Evolutionary conservation across 73 alveolate species (phyloP), one percentile per base, ranked within the genome.

Genomic region (Halteria grandinella): DNA sequence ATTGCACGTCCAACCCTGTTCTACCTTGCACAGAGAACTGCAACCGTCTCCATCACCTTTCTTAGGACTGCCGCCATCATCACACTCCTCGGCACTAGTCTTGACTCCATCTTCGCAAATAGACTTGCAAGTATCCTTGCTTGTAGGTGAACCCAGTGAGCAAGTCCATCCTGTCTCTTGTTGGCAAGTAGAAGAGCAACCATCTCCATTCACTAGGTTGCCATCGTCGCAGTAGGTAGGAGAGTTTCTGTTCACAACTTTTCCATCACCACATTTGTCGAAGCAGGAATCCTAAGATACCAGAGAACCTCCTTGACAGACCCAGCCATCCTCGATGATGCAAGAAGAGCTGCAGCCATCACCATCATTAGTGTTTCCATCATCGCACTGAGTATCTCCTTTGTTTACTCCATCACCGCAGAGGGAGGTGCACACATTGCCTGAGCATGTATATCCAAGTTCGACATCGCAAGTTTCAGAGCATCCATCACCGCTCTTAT

Each of bases 171-270:
- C n/a, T n/a, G n/a, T n/a, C n/a, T n/a, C n/a, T n/a, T n/a, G n/a
- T n/a, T n/a, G n/a, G n/a, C n/a, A n/a, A n/a, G n/a, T n/a, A n/a
- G n/a, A n/a, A n/a, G n/a, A n/a, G n/a, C n/a, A n/a, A n/a, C n/a
- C n/a, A n/a, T 73, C 86, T 15, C 77, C 66, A 55, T 18, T 23
- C 15, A 14, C 31, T 7, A 53, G 1, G 55, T 73, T 55, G 15
- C 70, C 70, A 55, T 73, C 86, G 37, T 73, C 86, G 20, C 86
- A 77, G n/a, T n/a, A n/a, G n/a, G n/a, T n/a, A n/a, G n/a, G n/a
- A n/a, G n/a, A n/a, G n/a, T n/a, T n/a, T n/a, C n/a, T n/a, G n/a
- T n/a, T n/a, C n/a, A n/a, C n/a, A n/a, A n/a, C n/a, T n/a, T n/a
- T n/a, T n/a, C n/a, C n/a, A n/a, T 53, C 69, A 53, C 69, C 69